Base-by-base conservation (phyloP, 176 grass and related monocot genomes). In the Oropetium thomaeum region DNA sequence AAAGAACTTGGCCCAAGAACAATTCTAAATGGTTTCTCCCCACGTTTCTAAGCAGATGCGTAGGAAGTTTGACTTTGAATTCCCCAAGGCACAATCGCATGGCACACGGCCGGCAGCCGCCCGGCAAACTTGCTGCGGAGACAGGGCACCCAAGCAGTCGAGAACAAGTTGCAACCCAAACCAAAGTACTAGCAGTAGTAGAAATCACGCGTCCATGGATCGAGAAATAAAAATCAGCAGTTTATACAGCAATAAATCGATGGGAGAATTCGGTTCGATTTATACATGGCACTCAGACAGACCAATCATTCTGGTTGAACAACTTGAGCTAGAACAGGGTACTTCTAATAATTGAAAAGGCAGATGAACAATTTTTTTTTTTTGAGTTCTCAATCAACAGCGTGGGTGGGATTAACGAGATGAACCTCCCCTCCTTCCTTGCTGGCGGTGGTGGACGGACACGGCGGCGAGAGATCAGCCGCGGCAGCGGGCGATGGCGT, bases 401-500 rank as follows among this genome's bases (percentile, higher is more conserved):
- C 73, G 73, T 23, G 73, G 57, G 73, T 5, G 73, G 58, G 58
- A 76, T 22, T 14, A 48, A 15, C 30, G 20, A 22, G 8, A 34
- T 63, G 73, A 39, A 78, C 45, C 61, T 77, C 58, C 41, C 25
- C 61, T 77, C 58, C 41, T 16, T 5, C n/a, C 48, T 0, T 55
- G 28, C 10, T 20, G 14, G 2, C 37, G 64, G 5, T n/a, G n/a
- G n/a, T n/a, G 0, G 23, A 12, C 5, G 4, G 26, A 3, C 17
- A 5, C 3, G 4, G 71, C 5, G 2, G n/a, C n/a, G n/a, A n/a
- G 19, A 25, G 30, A 12, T 85, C 72, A 89, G 51, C 79, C 63
- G 80, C 89, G 89, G 86, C 92, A 96, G n/a, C 73, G 67, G 2
- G 86, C 83, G 84, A 92, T 89, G 72, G 80, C 69, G 57, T 71